Evolutionary conservation across 2,329 filamentous ascomycete genomes (phyloP).

Genomic region (Aspergillus arachidicola): DNA sequence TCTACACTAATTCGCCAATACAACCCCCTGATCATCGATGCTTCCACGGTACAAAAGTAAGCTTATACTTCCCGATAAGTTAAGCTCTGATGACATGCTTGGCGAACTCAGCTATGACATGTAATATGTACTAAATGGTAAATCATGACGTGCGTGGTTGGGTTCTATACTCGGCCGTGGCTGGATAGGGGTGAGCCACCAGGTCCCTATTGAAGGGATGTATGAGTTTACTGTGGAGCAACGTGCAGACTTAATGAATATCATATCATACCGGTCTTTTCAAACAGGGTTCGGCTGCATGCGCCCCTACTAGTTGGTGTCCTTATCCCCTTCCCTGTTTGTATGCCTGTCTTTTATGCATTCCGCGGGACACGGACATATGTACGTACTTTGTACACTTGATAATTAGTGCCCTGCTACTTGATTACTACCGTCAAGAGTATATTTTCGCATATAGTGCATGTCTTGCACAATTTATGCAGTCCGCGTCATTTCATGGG

Average conservation of each 20-base stretch:
- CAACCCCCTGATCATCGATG: not conserved
- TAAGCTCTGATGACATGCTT: conserved; percentile 1
- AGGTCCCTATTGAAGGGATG: not conserved
- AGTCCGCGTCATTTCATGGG: not conserved
- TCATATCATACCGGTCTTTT: not conserved
- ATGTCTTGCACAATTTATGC: not conserved
- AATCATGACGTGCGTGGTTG: not conserved
- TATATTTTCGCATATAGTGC: not conserved
- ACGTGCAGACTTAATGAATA: not conserved
- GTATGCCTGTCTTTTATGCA: not conserved
- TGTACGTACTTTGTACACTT: no score
- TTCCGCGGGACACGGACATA: not conserved
- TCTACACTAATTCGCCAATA: not conserved
- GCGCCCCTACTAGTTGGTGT: no score
- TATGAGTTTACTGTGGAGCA: not conserved
- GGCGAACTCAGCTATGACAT: not conserved
- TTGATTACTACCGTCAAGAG: not conserved
- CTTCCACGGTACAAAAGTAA: not conserved
- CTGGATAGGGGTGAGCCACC: not conserved
- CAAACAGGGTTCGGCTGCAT: not conserved
- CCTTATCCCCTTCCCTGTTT: not conserved
- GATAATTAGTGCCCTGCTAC: not conserved
- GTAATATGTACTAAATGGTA: not conserved
- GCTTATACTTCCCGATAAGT: not conserved
- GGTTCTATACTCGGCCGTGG: not conserved